Evolutionary conservation across 345 rosid genomes (phyloP).

Genomic region (Eucalyptus victrix): DNA sequence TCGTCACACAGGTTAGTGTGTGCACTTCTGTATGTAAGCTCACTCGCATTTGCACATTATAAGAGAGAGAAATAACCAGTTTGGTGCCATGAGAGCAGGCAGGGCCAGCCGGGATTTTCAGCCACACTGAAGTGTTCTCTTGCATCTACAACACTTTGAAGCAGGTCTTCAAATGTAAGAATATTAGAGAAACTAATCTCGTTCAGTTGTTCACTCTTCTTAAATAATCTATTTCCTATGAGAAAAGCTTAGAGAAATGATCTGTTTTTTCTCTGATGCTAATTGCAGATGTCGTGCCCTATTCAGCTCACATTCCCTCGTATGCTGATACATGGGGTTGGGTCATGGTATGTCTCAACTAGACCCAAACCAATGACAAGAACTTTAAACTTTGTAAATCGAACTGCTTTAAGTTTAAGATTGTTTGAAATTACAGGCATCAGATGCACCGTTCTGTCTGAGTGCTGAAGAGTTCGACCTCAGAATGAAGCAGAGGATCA

Average conservation of each 20-base stretch:
- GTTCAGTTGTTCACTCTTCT: neutral
- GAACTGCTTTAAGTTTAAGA: neutral
- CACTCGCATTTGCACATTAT: neutral
- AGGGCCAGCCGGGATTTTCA: constrained; percentile 68
- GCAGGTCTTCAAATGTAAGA: constrained; percentile 53
- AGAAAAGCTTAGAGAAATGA: neutral
- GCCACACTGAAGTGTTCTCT: constrained; percentile 57
- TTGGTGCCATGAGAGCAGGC: constrained; percentile 14
- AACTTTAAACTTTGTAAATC: neutral
- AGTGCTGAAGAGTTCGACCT: constrained; percentile 33
- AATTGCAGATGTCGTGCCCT: constrained; percentile 53
- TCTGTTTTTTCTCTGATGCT: neutral
- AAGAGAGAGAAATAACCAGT: neutral
- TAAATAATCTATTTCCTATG: neutral
- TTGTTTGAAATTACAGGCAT: constrained; percentile 18
- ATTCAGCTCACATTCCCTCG: constrained; percentile 56
- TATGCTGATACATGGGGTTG: constrained; percentile 77
- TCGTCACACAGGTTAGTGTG: constrained; percentile 39
- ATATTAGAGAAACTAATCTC: neutral
- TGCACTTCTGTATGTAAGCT: neutral
- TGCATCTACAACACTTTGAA: constrained; percentile 48
- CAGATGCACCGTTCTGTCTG: constrained; percentile 28
- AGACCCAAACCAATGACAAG: neutral
- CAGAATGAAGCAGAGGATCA: constrained; percentile 30
- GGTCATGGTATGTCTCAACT: constrained; percentile 38